Evolutionary conservation across 148 eudicot genomes (phyloP).

Genomic region (Amaranthus cruentus): DNA sequence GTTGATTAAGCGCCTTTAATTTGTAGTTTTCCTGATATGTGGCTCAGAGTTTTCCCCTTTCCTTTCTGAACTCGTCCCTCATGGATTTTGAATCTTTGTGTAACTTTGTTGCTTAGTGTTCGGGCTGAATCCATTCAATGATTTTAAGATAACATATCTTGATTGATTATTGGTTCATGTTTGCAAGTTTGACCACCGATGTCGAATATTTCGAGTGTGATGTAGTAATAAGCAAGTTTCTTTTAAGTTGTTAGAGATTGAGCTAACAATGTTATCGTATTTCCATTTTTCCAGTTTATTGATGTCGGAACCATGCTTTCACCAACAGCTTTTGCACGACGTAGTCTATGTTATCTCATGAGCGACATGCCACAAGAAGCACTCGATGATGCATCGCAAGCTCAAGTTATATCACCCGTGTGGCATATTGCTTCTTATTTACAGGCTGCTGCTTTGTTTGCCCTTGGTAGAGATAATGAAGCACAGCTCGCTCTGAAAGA

Average conservation of each 20-base stretch:
- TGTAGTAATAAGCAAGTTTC: background rate
- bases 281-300: conserved; percentile 56
- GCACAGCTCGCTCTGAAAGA: conserved; percentile 89
- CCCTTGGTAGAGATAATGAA: conserved; percentile 59
- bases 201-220: background rate
- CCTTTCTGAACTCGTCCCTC: background rate
- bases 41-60: background rate
- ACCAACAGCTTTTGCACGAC: conserved; percentile 90
- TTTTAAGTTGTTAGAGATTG: background rate
- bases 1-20: no score
- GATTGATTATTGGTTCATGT: background rate
- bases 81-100: background rate
- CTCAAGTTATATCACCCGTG: no score
- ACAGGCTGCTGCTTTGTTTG: conserved; percentile 46
- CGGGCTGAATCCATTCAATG: no score
- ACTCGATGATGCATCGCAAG: no score
- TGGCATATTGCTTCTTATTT: no score
- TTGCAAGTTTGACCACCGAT: background rate
- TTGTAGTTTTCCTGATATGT: no score
- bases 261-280: conserved; percentile 14
- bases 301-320: conserved; percentile 85
- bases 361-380: conserved; percentile 61
- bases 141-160: background rate
- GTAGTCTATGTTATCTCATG: conserved; percentile 80
- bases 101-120: background rate